These are phyloP conservation scores for Microsporum audouinii DNA, from an alignment of 2,329 filamentous ascomycete genomes.

Conservation along the genomic window DNA sequence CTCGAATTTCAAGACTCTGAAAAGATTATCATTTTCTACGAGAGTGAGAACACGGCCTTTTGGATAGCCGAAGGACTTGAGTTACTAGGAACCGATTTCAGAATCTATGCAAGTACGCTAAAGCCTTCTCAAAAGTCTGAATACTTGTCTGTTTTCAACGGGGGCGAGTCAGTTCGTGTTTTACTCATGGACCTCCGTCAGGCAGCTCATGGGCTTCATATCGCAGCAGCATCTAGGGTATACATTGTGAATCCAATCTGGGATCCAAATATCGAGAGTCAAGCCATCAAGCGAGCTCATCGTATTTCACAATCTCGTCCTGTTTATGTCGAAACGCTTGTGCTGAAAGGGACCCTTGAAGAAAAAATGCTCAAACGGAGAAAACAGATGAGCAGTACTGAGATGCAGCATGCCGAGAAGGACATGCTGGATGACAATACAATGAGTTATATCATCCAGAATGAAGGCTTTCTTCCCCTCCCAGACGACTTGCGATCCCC, in stretches of 20 bases:
- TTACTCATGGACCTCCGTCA: slow-evolving; percentile 85
- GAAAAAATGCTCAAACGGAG: slow-evolving; percentile 68
- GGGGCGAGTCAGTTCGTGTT: slow-evolving; percentile 57
- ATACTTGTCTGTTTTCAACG: slow-evolving; percentile 70
- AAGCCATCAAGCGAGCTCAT: slow-evolving; percentile 82
- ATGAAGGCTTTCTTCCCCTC: slow-evolving; percentile 40
- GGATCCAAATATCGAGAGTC: slow-evolving; percentile 71
- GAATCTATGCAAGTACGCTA: slow-evolving; percentile 46
- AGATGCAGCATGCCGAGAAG: slow-evolving; percentile 45
- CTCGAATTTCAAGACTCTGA: slow-evolving; percentile 56
- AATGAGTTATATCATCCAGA: slow-evolving; percentile 49
- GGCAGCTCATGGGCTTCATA: slow-evolving; percentile 77
- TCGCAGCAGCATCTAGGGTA: slow-evolving; percentile 69
- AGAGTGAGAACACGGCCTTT: slow-evolving; percentile 73
- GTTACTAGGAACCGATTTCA: slow-evolving; percentile 50
- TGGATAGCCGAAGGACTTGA: slow-evolving; percentile 78
- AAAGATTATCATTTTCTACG: slow-evolving; percentile 89
- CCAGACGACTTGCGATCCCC: slow-evolving; percentile 21
- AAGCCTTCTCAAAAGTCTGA: slow-evolving; percentile 54
- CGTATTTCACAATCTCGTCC: slow-evolving; percentile 70
- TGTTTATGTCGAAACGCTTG: slow-evolving; percentile 76
- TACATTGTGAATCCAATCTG: slow-evolving; percentile 85
- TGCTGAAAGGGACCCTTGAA: slow-evolving; percentile 69
- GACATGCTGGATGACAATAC: slow-evolving; percentile 47
- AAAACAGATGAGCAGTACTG: slow-evolving; percentile 57